phyloP scores from a whole-genome alignment of 495 filamentous ascomycete genomes.

The Aspergillus campestris region DNA sequence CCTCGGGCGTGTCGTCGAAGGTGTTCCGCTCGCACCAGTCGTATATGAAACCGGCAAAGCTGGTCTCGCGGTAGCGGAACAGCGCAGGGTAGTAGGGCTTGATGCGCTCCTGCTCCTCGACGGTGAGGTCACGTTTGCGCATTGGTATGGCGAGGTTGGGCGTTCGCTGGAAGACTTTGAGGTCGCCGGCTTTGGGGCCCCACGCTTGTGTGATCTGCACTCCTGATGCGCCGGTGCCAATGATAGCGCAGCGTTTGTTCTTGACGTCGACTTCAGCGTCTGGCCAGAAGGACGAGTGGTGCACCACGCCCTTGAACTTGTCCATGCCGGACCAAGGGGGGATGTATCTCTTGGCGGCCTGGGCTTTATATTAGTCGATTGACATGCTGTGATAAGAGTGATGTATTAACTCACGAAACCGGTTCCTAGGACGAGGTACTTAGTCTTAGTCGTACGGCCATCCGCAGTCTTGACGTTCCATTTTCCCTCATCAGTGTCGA shows the following conservation, averaged over 20 bases:
- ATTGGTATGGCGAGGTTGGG: conserved; percentile 49
- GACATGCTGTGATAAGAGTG: too few relatives aligned
- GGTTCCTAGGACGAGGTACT: conserved; percentile 20
- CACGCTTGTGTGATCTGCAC: conserved; percentile 48
- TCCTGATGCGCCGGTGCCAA: conserved; percentile 54
- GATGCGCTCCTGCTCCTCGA: conserved; percentile 34
- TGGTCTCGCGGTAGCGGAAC: conserved; percentile 35
- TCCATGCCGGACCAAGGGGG: conserved; percentile 44
- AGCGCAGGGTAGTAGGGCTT: conserved; percentile 38
- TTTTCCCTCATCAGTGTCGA: conserved; percentile 25
- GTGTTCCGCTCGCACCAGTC: conserved; percentile 30
- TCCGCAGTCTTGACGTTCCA: conserved; percentile 14
- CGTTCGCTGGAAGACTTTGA: conserved; percentile 46
- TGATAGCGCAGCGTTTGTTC: conserved; percentile 43
- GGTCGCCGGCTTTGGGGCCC: conserved; percentile 23
- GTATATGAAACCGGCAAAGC: conserved; percentile 40
- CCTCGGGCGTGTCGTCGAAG: conserved; percentile 38
- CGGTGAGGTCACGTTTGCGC: conserved; percentile 32
- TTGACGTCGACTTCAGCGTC: conserved; percentile 36
- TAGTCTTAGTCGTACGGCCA: conserved; percentile 8
- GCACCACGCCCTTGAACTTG: conserved; percentile 42
- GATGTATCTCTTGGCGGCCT: conserved; percentile 10
- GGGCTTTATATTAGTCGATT: too few relatives aligned
- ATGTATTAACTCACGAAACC: background rate
- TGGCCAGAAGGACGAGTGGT: conserved; percentile 56